phyloP scores from a whole-genome alignment of 257 asterid genomes.

The Solanum peruvianum region DNA sequence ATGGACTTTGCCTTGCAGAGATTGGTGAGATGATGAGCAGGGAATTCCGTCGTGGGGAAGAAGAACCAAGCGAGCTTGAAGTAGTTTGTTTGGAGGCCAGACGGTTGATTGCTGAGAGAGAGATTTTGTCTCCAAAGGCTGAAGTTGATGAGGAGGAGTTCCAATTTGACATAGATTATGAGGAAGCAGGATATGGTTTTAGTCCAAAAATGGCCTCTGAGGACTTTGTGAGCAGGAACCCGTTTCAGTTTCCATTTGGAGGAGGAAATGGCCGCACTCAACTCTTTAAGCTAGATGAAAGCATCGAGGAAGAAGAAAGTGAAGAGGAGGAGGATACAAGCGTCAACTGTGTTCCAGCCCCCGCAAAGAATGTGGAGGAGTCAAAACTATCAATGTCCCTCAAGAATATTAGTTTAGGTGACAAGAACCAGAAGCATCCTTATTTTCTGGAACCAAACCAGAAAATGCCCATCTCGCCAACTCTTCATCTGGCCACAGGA shows the following conservation, averaged over 20 bases:
- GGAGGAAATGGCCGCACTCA: slow-evolving; percentile 39
- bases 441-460: slow-evolving; percentile 32
- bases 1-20: slow-evolving; percentile 90
- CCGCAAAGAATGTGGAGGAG: slow-evolving; percentile 12
- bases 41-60: slow-evolving; percentile 77
- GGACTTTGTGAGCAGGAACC: slow-evolving; percentile 16
- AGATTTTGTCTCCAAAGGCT: slow-evolving; percentile 30
- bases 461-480: slow-evolving; percentile 23
- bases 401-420: slow-evolving; percentile 45
- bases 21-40: slow-evolving; percentile 98
- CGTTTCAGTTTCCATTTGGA: slow-evolving; percentile 46
- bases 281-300: slow-evolving; percentile 57
- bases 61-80: slow-evolving; percentile 97
- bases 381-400: slow-evolving; percentile 51
- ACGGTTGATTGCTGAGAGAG: slow-evolving; percentile 45
- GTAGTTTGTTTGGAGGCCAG: slow-evolving; percentile 79
- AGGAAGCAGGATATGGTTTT: slow-evolving; percentile 33
- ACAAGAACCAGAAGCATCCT: slow-evolving; percentile 42
- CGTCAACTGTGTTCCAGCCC: slow-evolving; percentile 5
- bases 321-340: slow-evolving; percentile 34
- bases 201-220: slow-evolving; percentile 24
- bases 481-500: slow-evolving; percentile 72
- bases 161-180: slow-evolving; percentile 71
- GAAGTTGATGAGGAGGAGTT: slow-evolving; percentile 43
- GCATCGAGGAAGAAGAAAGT: slow-evolving; percentile 55